These are phyloP conservation scores for Xylariaceae sp. DNA, from an alignment of 2,329 filamentous ascomycete species.

Conservation along the genomic window DNA sequence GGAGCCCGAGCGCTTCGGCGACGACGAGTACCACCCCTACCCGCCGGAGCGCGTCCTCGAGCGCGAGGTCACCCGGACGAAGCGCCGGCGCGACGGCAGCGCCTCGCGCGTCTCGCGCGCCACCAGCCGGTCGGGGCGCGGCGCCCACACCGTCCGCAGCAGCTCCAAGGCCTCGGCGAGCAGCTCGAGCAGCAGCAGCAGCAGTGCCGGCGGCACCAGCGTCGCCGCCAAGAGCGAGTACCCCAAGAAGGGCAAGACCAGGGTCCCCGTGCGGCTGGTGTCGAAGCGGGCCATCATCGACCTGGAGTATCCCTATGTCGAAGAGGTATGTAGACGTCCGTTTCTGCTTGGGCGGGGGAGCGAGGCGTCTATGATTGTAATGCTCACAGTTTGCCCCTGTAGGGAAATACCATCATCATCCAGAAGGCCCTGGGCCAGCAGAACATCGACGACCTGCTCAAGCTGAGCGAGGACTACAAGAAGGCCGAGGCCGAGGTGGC, in stretches of 20 bases:
- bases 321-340: slow-evolving; percentile 62
- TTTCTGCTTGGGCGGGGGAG: too few relatives aligned
- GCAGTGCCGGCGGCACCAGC: slow-evolving; percentile 35
- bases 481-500: slow-evolving; percentile 41
- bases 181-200: slow-evolving; percentile 38
- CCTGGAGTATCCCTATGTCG: slow-evolving; percentile 76
- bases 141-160: slow-evolving; percentile 14
- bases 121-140: slow-evolving; percentile 10
- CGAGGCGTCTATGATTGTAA: background rate
- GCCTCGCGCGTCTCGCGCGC: slow-evolving; percentile 32
- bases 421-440: slow-evolving; percentile 79
- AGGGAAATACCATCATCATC: slow-evolving; percentile 77
- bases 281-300: slow-evolving; percentile 75
- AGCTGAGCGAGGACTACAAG: slow-evolving; percentile 70
- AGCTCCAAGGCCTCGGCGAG: slow-evolving; percentile 35
- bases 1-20: slow-evolving; percentile 61
- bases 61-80: slow-evolving; percentile 47
- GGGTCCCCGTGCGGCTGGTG: slow-evolving; percentile 74
- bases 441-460: slow-evolving; percentile 85
- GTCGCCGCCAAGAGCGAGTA: slow-evolving; percentile 52
- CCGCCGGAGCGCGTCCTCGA: slow-evolving; percentile 54
- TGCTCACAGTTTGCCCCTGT: slow-evolving; percentile 1
- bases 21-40: slow-evolving; percentile 62
- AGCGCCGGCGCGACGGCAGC: slow-evolving; percentile 37
- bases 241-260: slow-evolving; percentile 80